Percentiles rank a stretch among this genome's conserved stretches.
phyloP scores from a whole-genome alignment of 129 eudicot species.

The Gnaphalium uliginosum region DNA sequence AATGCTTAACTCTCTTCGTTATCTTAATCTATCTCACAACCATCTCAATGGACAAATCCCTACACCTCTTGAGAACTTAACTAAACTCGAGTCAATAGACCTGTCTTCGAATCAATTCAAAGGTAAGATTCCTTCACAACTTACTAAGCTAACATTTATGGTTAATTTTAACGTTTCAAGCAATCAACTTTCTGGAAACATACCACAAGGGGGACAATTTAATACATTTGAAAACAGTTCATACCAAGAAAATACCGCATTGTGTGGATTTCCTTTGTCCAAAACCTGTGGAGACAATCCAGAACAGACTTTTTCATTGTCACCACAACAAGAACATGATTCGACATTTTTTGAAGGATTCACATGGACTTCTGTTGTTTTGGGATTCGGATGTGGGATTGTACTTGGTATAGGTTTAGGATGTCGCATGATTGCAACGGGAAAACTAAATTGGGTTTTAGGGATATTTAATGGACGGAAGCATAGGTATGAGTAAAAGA shows the following conservation, averaged over 20 bases:
- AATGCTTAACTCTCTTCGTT: constrained; percentile 17
- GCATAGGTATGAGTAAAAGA: neutral
- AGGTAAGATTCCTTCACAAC: constrained; percentile 8
- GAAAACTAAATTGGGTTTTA: constrained; percentile 25
- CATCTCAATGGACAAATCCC: constrained; percentile 31
- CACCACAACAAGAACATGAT: constrained; percentile 15
- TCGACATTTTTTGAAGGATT: constrained; percentile 13
- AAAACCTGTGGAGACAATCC: neutral
- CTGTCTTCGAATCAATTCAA: constrained; percentile 20
- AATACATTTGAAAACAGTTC: constrained; percentile 16
- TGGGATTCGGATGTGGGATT: constrained; percentile 26
- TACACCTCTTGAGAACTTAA: constrained; percentile 17
- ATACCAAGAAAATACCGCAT: neutral
- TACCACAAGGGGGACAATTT: constrained; percentile 20
- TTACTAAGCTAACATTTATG: constrained; percentile 13
- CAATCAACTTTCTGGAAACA: constrained; percentile 13
- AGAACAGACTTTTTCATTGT: neutral
- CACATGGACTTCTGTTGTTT: constrained; percentile 12
- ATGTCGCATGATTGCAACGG: constrained; percentile 6
- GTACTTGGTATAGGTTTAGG: constrained; percentile 5
- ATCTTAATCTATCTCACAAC: constrained; percentile 35
- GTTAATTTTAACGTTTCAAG: constrained; percentile 7
- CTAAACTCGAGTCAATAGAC: constrained; percentile 22
- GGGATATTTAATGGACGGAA: neutral
- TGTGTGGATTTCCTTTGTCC: constrained; percentile 6